Evolutionary conservation across 495 filamentous ascomycete species (phyloP).

Genomic region (Usnea hakonensis): DNA sequence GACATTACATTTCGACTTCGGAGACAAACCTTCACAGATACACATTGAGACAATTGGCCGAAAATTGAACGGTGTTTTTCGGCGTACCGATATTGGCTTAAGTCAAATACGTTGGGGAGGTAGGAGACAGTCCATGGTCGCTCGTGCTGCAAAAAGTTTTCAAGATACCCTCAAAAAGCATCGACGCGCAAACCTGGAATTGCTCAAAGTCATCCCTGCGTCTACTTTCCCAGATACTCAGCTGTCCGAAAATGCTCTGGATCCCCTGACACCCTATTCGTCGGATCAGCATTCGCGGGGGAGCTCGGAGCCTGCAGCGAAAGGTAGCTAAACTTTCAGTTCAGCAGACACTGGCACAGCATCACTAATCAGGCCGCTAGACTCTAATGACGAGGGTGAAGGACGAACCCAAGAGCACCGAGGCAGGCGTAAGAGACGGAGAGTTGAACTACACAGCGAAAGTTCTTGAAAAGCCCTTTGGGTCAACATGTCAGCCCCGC

Average conservation of each 20-base stretch:
- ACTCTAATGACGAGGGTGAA: too few species aligned
- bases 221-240: too few species aligned
- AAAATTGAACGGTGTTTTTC: slow-evolving; percentile 8
- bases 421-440: not conserved
- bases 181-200: too few species aligned
- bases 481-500: not conserved
- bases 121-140: not conserved
- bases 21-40: not conserved
- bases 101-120: slow-evolving; percentile 13
- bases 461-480: not conserved
- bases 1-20: slow-evolving; percentile 18
- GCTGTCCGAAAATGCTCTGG: not conserved
- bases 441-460: not conserved
- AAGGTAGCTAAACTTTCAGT: not conserved
- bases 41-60: not conserved
- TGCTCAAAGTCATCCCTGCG: too few species aligned
- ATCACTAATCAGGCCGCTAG: not conserved
- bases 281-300: not conserved
- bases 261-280: not conserved
- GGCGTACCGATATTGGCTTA: not conserved
- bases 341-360: not conserved
- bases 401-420: not conserved
- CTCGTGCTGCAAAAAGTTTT: not conserved
- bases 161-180: not conserved
- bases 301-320: too few species aligned